phyloP scores from a whole-genome alignment of 345 rosid genomes.

The Murraya koenigii region DNA sequence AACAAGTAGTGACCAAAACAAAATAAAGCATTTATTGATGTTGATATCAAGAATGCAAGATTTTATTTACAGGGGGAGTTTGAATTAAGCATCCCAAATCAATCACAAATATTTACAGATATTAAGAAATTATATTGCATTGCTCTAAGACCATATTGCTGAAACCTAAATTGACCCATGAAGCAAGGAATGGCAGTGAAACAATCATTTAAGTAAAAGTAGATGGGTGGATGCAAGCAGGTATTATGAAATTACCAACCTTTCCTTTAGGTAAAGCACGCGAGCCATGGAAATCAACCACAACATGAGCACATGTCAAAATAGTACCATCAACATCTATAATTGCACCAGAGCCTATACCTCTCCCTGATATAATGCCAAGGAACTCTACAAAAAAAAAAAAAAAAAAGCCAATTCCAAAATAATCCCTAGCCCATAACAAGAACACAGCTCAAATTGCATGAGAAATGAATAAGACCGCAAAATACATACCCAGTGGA shows the following conservation, averaged over 20 bases:
- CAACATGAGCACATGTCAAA: conserved; percentile 90
- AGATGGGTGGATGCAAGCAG: not conserved
- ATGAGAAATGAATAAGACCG: not conserved
- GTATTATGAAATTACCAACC: conserved; percentile 34
- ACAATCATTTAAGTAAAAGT: not conserved
- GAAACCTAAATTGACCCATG: too few relatives aligned
- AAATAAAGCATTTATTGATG: too few relatives aligned
- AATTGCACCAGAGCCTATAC: conserved; percentile 84
- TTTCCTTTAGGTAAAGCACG: conserved; percentile 54
- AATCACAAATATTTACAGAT: too few relatives aligned
- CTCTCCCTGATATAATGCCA: conserved; percentile 53
- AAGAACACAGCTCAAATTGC: not conserved
- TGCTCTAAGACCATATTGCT: too few relatives aligned
- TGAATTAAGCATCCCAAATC: too few relatives aligned
- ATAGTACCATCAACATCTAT: conserved; percentile 81
- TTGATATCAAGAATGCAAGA: too few relatives aligned
- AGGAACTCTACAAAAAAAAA: conserved; percentile 33
- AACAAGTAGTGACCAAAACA: too few relatives aligned
- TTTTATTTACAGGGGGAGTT: too few relatives aligned
- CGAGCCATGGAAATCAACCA: conserved; percentile 56
- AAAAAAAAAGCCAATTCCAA: conserved; percentile 10
- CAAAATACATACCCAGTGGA: conserved; percentile 50
- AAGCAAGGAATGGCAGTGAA: too few relatives aligned
- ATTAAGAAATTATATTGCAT: too few relatives aligned
- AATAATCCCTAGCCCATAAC: not conserved